Evolutionary conservation across 2,329 filamentous ascomycete species (phyloP).

Genomic region (Exophiala aquamarina): DNA sequence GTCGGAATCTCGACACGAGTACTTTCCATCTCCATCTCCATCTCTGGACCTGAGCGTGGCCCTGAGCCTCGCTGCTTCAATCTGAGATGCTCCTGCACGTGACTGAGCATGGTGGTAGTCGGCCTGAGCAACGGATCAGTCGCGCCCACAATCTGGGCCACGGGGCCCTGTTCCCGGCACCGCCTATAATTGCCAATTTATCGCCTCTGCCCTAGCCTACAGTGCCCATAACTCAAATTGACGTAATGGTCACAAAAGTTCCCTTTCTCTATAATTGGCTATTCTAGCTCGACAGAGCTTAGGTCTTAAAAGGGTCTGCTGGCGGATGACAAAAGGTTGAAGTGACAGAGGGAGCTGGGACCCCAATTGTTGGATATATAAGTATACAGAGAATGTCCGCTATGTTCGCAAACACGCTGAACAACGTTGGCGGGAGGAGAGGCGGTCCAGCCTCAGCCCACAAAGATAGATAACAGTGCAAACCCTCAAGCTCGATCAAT

Average conservation of each 20-base stretch:
- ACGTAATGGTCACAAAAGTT: conserved; percentile 2
- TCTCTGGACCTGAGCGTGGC: background rate
- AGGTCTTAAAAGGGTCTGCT: too few species aligned
- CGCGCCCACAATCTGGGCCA: conserved; percentile 2
- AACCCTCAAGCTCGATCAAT: too few species aligned
- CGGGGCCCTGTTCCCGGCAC: conserved; percentile 1
- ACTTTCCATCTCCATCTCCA: conserved; percentile 8
- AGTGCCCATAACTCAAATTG: conserved; percentile 1
- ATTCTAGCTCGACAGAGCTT: background rate
- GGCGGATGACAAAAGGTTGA: too few species aligned
- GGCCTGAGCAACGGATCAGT: background rate
- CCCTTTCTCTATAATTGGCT: background rate
- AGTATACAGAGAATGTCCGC: too few species aligned
- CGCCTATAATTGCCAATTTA: conserved; percentile 3
- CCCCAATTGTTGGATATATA: too few species aligned
- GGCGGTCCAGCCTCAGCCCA: too few species aligned
- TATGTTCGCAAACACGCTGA: too few species aligned
- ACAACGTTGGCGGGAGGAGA: too few species aligned
- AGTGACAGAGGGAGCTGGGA: too few species aligned
- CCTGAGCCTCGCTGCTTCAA: conserved; percentile 1
- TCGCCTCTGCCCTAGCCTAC: conserved; percentile 7
- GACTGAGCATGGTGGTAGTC: conserved; percentile 3
- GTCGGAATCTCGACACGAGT: conserved; percentile 3
- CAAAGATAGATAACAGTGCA: too few species aligned
- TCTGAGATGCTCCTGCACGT: conserved; percentile 2